Percentiles rank a stretch among this genome's conserved stretches.
These are phyloP conservation scores for Parafenestella ontariensis DNA, from an alignment of 2,329 filamentous ascomycete genomes.

Conservation along the genomic window DNA sequence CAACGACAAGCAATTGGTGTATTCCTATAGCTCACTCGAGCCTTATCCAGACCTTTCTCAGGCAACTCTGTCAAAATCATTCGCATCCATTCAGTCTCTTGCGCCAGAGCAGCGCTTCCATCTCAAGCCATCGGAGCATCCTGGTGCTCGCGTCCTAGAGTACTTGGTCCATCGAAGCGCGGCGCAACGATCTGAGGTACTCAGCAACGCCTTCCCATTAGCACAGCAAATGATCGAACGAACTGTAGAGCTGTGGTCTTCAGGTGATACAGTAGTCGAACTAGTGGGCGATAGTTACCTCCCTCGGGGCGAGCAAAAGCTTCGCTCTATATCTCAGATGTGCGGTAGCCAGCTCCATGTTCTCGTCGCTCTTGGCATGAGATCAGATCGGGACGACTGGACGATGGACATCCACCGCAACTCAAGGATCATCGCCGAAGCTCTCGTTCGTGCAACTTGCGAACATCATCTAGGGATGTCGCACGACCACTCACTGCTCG, in stretches of 20 bases:
- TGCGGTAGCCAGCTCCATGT: conserved; percentile 14
- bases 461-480: conserved; percentile 19
- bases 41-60: conserved; percentile 43
- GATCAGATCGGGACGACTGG: background rate
- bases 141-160: conserved; percentile 6
- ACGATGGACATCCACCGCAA: conserved; percentile 22
- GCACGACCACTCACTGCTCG: conserved; percentile 20
- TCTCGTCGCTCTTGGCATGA: conserved; percentile 15
- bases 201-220: conserved; percentile 1
- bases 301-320: background rate
- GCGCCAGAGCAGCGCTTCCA: background rate
- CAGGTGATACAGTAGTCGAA: conserved; percentile 2
- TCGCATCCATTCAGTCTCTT: conserved; percentile 1
- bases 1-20: conserved; percentile 21
- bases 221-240: conserved; percentile 5
- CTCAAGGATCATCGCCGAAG: conserved; percentile 24
- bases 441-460: conserved; percentile 21
- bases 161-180: background rate
- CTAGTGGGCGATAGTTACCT: background rate
- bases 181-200: background rate
- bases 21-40: conserved; percentile 42
- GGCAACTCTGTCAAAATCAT: conserved; percentile 3
- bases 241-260: conserved; percentile 4
- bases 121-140: conserved; percentile 4
- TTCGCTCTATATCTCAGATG: background rate